Evolutionary conservation across 2,329 filamentous ascomycete genomes (phyloP), one percentile per base, ranked within the genome.

Genomic region (Seiridium unicorne): DNA sequence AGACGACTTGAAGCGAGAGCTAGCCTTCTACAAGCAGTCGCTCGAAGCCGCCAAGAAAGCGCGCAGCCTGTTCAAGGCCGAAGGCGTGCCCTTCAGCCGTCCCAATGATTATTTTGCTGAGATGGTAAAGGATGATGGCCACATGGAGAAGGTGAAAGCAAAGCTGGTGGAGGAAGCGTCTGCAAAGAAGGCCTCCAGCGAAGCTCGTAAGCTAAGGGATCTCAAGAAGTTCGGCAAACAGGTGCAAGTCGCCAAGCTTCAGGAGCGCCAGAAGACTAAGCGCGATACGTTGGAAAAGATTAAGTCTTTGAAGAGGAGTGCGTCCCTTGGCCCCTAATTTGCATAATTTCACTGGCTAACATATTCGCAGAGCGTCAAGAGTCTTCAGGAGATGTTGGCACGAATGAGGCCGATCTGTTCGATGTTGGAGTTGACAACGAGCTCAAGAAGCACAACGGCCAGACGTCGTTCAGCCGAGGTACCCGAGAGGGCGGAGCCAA

Each of bases 201-300:
- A 99, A 76, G 95, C 95, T 5, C 87, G 93, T 73, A 93, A 93
- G 79, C 89, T 94, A 80, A 85, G 95, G 64, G 95, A 99, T 75
- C 82, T 98, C 70, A 98, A 97, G 88, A 99, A 98, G 80, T 99
- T 98, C 74, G 95, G 95, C 74, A 99, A 99, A 81, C 92, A 96
- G 76, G 95, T 98, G 57, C 95, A 99, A 81, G 87, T 97, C 62
- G 93, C 93, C 61, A 97, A 97, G 82, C 79, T 96, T 75, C 94
- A 98, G 79, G 94, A 99, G 84, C 84, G 95, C 54, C 88, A 91
- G 55, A 96, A 96, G 84, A 89, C 89, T 72, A 97, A 97, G 88
- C 88, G 87, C 69, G 91, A 96, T 64, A 96, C 93, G 3, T 80
- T 99, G 64, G 95, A 98, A 68, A 97, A 97, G 84, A 97, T 99